A percentile compares a stretch with the other conserved stretches of the same genome.
phyloP scores from a whole-genome alignment of 2,329 filamentous ascomycete species.

The Fusarium albosuccineum region DNA sequence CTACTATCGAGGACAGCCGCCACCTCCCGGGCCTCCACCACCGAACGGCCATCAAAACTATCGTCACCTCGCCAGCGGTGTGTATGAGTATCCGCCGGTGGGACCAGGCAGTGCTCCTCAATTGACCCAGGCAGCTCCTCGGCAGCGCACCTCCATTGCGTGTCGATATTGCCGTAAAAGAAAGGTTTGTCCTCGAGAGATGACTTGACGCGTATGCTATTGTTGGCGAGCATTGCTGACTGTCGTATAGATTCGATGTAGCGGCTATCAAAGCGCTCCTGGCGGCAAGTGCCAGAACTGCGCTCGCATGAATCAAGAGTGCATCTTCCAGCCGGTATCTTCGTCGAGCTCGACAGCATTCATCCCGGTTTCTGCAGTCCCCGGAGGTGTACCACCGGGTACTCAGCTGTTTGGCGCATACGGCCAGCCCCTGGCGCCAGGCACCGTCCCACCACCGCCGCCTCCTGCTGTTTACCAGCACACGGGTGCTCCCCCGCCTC shows the following conservation, averaged over 20 bases:
- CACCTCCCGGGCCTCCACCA: conserved; percentile 48
- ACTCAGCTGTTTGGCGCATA: conserved; percentile 70
- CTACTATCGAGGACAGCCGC: conserved; percentile 45
- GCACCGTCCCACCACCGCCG: conserved; percentile 43
- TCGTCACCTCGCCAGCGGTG: conserved; percentile 46
- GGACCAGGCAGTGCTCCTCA: conserved; percentile 50
- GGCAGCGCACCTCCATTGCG: conserved; percentile 71
- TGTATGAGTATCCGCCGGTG: conserved; percentile 53
- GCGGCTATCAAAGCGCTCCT: conserved; percentile 69
- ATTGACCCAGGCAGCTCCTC: conserved; percentile 66
- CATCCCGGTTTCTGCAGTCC: conserved; percentile 69
- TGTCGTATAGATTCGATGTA: conserved; percentile 67
- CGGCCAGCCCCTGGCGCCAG: conserved; percentile 65
- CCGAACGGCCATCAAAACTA: conserved; percentile 49
- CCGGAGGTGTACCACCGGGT: conserved; percentile 69
- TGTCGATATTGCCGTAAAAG: conserved; percentile 72
- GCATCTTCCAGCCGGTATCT: conserved; percentile 71
- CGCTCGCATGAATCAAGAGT: conserved; percentile 72
- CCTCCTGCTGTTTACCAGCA: conserved; percentile 45
- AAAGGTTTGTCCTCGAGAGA: conserved; percentile 59
- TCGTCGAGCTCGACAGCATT: conserved; percentile 69
- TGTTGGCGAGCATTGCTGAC: conserved; percentile 17
- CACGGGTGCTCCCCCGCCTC: conserved; percentile 50
- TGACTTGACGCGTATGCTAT: neutral
- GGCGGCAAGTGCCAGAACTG: conserved; percentile 73